phyloP scores from a whole-genome alignment of 140 eudicot species.

The Senecio squalidus region DNA sequence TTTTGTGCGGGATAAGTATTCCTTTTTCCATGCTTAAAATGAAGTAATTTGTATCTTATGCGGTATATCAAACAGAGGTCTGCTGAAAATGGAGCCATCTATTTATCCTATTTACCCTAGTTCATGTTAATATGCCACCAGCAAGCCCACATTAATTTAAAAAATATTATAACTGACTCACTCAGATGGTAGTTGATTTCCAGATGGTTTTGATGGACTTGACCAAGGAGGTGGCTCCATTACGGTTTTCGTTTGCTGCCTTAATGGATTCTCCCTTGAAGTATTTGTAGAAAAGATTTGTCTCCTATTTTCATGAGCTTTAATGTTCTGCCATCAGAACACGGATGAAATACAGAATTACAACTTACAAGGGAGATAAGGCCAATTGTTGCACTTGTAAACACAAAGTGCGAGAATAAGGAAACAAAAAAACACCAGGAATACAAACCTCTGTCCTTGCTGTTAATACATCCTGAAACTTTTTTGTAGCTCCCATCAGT shows the following conservation, averaged over 20 bases:
- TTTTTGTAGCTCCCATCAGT: conserved; percentile 73
- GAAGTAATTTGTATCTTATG: conserved; percentile 1
- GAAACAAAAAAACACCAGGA: conserved; percentile 1
- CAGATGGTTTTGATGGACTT: conserved; percentile 44
- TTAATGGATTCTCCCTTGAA: conserved; percentile 54
- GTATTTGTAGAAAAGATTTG: conserved; percentile 63
- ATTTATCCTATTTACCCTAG: conserved; percentile 5
- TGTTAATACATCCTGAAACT: conserved; percentile 72
- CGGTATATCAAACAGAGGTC: neutral
- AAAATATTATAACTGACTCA: conserved; percentile 18
- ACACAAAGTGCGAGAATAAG: neutral
- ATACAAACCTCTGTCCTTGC: conserved; percentile 56
- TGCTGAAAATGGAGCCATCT: neutral
- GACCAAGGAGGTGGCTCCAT: conserved; percentile 89
- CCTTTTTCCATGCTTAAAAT: conserved; percentile 1
- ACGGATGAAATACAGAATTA: neutral
- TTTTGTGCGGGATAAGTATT: neutral
- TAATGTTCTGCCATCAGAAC: conserved; percentile 47
- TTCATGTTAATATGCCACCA: neutral
- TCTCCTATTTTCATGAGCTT: conserved; percentile 75
- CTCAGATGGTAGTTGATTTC: conserved; percentile 48
- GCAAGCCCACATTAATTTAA: conserved; percentile 5
- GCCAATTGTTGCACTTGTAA: neutral
- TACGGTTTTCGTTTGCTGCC: conserved; percentile 38
- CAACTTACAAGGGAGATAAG: neutral